These are phyloP conservation scores for Smittium culicis DNA, from an alignment of 371 early-diverging fungal species.

Conservation along the genomic window DNA sequence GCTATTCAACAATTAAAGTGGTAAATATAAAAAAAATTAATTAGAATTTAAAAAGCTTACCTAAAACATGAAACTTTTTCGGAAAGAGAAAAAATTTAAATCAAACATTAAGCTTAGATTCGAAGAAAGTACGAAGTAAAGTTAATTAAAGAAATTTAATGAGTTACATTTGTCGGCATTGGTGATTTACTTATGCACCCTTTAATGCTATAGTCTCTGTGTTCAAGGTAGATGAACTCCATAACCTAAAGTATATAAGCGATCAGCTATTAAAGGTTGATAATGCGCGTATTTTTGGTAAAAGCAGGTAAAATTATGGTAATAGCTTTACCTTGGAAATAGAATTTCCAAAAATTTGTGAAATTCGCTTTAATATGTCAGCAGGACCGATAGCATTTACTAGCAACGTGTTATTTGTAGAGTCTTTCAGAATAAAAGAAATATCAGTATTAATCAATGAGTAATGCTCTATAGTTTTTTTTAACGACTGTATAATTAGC, in stretches of 20 bases:
- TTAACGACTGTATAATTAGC: not conserved
- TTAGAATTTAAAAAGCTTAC: not conserved
- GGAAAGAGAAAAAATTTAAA: not conserved
- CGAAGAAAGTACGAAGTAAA: not conserved
- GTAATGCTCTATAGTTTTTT: not conserved
- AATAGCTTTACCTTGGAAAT: constrained; percentile 8
- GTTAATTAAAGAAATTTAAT: constrained; percentile 1
- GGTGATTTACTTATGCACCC: constrained; percentile 1
- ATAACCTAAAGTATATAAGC: not conserved
- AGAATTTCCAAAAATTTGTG: not conserved
- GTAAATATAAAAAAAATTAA: not conserved
- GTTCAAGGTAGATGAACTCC: constrained; percentile 7
- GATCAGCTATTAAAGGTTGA: not conserved
- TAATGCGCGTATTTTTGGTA: too few species aligned
- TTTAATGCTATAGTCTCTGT: not conserved
- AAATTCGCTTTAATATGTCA: constrained; percentile 1
- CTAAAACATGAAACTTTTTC: not conserved
- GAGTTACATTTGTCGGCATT: not conserved
- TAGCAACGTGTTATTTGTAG: not conserved
- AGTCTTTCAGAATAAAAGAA: not conserved
- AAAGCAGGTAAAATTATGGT: too few species aligned
- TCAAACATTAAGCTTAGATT: not conserved
- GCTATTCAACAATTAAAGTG: not conserved
- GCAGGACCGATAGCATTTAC: not conserved
- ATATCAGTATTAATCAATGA: constrained; percentile 1